Base-by-base conservation (phyloP, 495 filamentous ascomycete genomes). In the Aspergillus kassunensis region DNA sequence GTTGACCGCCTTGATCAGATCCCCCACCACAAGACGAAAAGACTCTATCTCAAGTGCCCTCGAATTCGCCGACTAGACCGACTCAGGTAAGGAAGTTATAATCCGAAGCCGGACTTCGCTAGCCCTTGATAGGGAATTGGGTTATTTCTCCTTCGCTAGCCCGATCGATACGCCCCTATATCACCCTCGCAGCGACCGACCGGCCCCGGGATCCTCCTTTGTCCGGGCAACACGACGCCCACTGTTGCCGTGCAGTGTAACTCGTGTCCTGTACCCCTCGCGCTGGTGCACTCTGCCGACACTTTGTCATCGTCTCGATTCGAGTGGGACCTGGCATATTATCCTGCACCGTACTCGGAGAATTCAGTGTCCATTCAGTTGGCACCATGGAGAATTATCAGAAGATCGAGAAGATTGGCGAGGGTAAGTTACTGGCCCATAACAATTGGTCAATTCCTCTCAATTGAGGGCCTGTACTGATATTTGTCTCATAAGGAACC, bases 401-500 rank as follows among this genome's bases (percentile, higher is more conserved):
- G 77, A 97, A 97, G 75, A 87, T 99, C 52, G 93, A 99, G 78
- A 99, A 99, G 76, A 95, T 99, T 70, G 93, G 93, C 61, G 93
- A 99, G 80, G 93, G 93, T 96, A 66, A 35, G 64, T 57, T 42
- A 60, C 15, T 50, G 8, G 24, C n/a, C 13, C 21, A 16, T 12
- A 15, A 5, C 31, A n/a, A n/a, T 34, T 34, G 31, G 9, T 34
- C n/a, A 12, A n/a, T n/a, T n/a, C n/a, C n/a, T 8, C 1, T 19
- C 16, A 21, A 2, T 9, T 11, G 13, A 34, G 12, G 2, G 6
- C 30, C 40, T 13, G 21, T 45, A 4, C 51, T 51, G 23, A 49
- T 24, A 6, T 29, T 25, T 20, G 23, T 19, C 21, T 16, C 20
- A 44, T 6, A 15, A 95, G 90, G 90, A 55, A 95, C 90, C 23